phyloP scores from a whole-genome alignment of 139 green algal species.

The Chlorella sp. region DNA sequence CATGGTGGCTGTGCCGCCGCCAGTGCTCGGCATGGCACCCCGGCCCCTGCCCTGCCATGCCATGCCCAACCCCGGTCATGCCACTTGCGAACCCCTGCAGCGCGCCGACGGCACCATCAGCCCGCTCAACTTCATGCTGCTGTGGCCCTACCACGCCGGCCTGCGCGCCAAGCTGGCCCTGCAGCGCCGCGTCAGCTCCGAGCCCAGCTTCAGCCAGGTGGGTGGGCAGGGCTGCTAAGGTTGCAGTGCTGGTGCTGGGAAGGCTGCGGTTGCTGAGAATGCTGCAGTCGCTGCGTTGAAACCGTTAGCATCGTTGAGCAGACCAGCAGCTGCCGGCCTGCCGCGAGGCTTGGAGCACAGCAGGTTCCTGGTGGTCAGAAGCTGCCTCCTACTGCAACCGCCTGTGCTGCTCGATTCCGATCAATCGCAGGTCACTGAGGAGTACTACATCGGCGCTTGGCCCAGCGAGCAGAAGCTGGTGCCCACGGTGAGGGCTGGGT shows the following conservation, averaged over 20 bases:
- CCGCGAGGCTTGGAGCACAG: no score
- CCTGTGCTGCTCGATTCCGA: background rate
- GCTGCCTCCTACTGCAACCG: background rate
- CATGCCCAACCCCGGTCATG: background rate
- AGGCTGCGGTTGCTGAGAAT: no score
- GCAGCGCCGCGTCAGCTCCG: slow-evolving; percentile 39
- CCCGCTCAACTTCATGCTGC: slow-evolving; percentile 37
- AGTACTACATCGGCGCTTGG: slow-evolving; percentile 56
- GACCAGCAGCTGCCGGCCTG: no score
- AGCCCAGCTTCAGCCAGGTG: slow-evolving; percentile 56
- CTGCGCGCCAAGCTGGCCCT: slow-evolving; percentile 64
- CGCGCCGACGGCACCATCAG: slow-evolving; percentile 45
- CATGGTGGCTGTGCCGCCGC: background rate
- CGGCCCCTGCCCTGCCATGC: background rate
- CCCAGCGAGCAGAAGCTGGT: slow-evolving; percentile 44
- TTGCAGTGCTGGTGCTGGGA: no score
- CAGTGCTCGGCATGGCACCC: background rate
- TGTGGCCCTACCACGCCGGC: slow-evolving; percentile 68
- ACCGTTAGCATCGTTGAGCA: no score
- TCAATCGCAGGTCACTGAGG: slow-evolving; percentile 38
- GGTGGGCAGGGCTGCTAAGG: no score
- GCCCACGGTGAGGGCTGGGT: slow-evolving; percentile 28
- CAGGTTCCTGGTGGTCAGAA: no score
- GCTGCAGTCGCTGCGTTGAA: no score
- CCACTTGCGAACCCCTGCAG: no score